Evolutionary conservation across 164 flowering plant genomes (phyloP).

Genomic region (Vitis cinerea): DNA sequence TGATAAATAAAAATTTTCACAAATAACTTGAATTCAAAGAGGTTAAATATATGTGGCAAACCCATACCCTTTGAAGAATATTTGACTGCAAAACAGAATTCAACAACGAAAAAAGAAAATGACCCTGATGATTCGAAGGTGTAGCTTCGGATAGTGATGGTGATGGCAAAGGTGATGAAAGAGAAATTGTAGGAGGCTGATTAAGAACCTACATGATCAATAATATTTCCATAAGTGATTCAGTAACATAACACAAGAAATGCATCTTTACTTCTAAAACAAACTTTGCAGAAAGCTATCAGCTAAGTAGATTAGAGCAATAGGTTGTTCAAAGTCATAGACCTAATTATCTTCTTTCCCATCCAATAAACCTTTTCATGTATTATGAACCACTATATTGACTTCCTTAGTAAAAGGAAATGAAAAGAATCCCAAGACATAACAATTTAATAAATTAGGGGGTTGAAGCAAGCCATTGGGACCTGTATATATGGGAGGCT

Average conservation of each 20-base stretch:
- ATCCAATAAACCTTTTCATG: neutral
- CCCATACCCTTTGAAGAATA: constrained; percentile 69
- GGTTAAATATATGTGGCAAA: neutral
- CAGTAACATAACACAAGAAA: neutral
- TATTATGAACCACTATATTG: too few relatives aligned
- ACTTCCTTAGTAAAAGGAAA: neutral
- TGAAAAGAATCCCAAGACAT: neutral
- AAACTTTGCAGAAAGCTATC: neutral
- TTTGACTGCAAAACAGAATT: constrained; percentile 59
- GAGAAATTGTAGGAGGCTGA: constrained; percentile 36
- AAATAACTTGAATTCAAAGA: neutral
- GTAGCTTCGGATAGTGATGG: constrained; percentile 33
- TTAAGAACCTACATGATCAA: constrained; percentile 52
- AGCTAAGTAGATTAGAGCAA: neutral
- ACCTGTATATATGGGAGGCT: neutral
- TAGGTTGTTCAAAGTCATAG: neutral
- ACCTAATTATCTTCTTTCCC: neutral
- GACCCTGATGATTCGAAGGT: constrained; percentile 26
- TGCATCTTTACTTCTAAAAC: neutral
- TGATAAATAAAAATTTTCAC: constrained; percentile 2
- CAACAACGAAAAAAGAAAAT: constrained; percentile 40
- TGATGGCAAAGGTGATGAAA: constrained; percentile 10
- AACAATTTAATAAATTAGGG: neutral
- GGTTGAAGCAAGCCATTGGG: neutral
- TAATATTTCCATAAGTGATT: constrained; percentile 7